Evolutionary conservation across 2,329 filamentous ascomycete genomes (phyloP).

Genomic region (Aspergillus piperis): DNA sequence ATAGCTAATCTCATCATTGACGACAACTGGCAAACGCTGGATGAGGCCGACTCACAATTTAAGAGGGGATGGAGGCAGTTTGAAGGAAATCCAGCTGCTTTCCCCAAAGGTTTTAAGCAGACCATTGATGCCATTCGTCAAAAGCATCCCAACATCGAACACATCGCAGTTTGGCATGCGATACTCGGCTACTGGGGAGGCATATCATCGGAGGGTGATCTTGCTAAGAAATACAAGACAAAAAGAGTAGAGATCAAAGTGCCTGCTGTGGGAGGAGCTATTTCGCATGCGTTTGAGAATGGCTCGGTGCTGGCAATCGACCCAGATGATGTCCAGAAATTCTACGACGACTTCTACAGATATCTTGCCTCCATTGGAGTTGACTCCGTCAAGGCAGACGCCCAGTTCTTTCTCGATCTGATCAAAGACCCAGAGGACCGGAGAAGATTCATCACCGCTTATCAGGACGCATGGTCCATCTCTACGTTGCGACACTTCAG

Average conservation of each 20-base stretch:
- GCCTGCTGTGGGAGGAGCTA: constrained; percentile 52
- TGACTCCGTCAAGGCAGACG: constrained; percentile 89
- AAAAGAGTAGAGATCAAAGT: constrained; percentile 57
- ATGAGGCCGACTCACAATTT: constrained; percentile 56
- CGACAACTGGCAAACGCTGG: constrained; percentile 90
- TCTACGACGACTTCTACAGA: constrained; percentile 89
- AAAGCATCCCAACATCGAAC: constrained; percentile 70
- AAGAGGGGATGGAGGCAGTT: constrained; percentile 72
- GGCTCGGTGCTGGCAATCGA: constrained; percentile 71
- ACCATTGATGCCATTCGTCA: constrained; percentile 69
- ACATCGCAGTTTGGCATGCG: constrained; percentile 94
- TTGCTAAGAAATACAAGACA: constrained; percentile 79
- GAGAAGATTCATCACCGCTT: constrained; percentile 69
- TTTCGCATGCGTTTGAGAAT: constrained; percentile 26
- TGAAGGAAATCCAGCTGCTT: constrained; percentile 77
- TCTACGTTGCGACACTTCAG: constrained; percentile 76
- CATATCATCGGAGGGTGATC: constrained; percentile 70
- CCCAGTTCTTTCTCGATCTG: constrained; percentile 84
- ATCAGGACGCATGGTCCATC: constrained; percentile 84
- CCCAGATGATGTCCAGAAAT: constrained; percentile 69
- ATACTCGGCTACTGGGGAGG: constrained; percentile 89
- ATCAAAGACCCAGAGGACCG: constrained; percentile 69
- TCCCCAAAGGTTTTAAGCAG: constrained; percentile 76
- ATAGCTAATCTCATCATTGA: constrained; percentile 90
- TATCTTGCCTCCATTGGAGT: constrained; percentile 76